phyloP scores from a whole-genome alignment of 306 rosid species.

The Ziziphus jujuba region DNA sequence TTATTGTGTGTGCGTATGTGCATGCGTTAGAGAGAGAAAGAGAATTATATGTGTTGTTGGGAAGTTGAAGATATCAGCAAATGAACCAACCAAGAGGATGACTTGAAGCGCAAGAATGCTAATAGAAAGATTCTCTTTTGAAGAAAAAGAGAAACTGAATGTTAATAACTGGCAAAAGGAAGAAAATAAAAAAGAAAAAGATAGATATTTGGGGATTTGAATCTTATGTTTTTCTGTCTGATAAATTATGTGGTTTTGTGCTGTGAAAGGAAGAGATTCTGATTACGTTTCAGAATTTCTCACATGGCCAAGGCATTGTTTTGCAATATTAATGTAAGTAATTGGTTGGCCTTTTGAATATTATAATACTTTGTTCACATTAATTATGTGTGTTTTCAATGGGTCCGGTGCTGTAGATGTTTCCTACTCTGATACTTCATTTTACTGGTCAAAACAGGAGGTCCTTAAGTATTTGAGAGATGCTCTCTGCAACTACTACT shows the following conservation, averaged over 20 bases:
- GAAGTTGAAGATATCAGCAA: not conserved
- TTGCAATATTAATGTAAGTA: not conserved
- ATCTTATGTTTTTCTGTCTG: conserved; percentile 5
- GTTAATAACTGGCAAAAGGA: not conserved
- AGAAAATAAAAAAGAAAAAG: not conserved
- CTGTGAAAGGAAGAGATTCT: conserved; percentile 48
- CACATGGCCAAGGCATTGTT: conserved; percentile 43
- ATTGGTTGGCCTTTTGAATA: conserved; percentile 10
- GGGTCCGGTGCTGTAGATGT: conserved; percentile 6
- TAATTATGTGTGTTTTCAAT: not conserved
- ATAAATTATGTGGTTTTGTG: conserved; percentile 6
- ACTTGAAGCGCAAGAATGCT: conserved; percentile 48
- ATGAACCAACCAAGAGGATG: conserved; percentile 6
- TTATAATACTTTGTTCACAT: conserved; percentile 11
- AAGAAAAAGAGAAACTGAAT: not conserved
- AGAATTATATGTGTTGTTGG: too few relatives aligned
- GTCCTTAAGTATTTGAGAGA: conserved; percentile 21
- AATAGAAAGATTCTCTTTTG: conserved; percentile 20
- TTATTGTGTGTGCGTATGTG: conserved; percentile 7
- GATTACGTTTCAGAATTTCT: conserved; percentile 31
- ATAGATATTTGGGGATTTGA: conserved; percentile 22
- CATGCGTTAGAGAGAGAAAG: not conserved
- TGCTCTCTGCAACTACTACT: conserved; percentile 19
- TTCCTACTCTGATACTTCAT: not conserved
- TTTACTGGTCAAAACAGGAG: conserved; percentile 31